Base-by-base conservation (phyloP, 192 early-diverging fungal genomes). In the Allomyces javanicus region DNA sequence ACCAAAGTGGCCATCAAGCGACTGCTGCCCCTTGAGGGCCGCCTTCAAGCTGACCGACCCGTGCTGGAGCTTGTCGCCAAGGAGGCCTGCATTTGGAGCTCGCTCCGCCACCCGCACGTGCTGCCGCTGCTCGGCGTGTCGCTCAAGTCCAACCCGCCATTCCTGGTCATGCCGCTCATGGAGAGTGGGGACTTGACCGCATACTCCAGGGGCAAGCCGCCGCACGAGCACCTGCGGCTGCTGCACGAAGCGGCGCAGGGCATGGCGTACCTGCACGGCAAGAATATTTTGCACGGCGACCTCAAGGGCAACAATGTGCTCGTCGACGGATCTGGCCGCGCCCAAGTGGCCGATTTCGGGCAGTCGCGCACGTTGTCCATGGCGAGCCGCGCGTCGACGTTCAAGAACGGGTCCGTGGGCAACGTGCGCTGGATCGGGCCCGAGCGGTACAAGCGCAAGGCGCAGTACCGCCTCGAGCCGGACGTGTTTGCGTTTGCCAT, bases 141-240 rank as follows among this genome's bases (percentile, higher is more conserved):
- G 67, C 65, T 67, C 9, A 67, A 65, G 9, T 65, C 73, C 33
- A 69, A 72, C 23, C 24, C 63, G 50, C 77, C 77, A 5, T 79
- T 79, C 55, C 70, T 79, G 72, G 68, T 79, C 24, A 67, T 63
- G 61, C 75, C 71, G 3, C 77, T 72, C 64, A 70, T 75, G 69
- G 19, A 65, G 55, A 55, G 62, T 24, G 77, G 77, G 21, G 45
- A 50, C 19, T 50, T 50, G 45, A 50, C 45, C 9, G 19, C 10
- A 6, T 50, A 50, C 45, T 10, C 45, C 19, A 26, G 26, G 26
- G 12, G 10, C 12, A 19, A 10, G 9, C 62, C 65, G 63, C 44
- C 69, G 25, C 40, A 66, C 14, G 64, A 71, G 21, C 76, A 75
- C 67, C 40, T 77, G 21, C 44, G 68, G 65, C 65, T 73, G 19